Evolutionary conservation across 2,329 filamentous ascomycete species (phyloP).

Genomic region (Bisporella sp.): DNA sequence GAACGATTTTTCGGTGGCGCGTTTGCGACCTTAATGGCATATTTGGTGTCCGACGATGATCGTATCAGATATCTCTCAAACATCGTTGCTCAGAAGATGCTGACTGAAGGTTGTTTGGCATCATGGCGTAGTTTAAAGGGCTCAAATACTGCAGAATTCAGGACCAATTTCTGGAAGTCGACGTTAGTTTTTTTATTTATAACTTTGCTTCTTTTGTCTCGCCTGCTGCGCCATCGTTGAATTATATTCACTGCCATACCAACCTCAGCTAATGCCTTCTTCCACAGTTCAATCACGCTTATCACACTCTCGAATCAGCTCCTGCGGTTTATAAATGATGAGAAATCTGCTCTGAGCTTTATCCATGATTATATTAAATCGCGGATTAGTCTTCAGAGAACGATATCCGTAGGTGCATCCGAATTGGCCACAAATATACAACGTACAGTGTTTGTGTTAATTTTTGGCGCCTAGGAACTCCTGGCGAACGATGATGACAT

Average conservation of each 20-base stretch:
- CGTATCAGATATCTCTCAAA: constrained; percentile 23
- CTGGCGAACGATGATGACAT: constrained; percentile 47
- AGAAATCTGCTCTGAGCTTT: constrained; percentile 22
- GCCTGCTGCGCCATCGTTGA: no score
- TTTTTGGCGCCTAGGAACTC: constrained; percentile 38
- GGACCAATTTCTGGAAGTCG: constrained; percentile 28
- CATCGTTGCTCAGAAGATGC: constrained; percentile 21
- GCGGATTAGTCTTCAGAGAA: constrained; percentile 43
- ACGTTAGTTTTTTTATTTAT: constrained; percentile 21
- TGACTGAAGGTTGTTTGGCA: constrained; percentile 19
- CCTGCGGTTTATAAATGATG: constrained; percentile 17
- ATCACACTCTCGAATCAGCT: constrained; percentile 22
- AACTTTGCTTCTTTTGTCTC: no score
- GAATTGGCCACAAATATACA: not conserved
- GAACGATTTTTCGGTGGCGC: constrained; percentile 25
- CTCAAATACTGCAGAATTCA: constrained; percentile 16
- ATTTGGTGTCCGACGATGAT: constrained; percentile 26
- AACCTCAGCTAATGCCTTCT: not conserved
- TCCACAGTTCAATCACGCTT: constrained; percentile 23
- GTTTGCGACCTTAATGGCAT: constrained; percentile 22
- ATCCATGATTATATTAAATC: constrained; percentile 52
- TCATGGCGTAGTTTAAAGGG: constrained; percentile 17
- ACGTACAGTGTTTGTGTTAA: not conserved
- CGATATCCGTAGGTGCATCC: constrained; percentile 18
- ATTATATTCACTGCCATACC: no score